These are phyloP conservation scores for Nannizziopsis arthrosporioides DNA, from an alignment of 2,329 filamentous ascomycete genomes.

Conservation along the genomic window DNA sequence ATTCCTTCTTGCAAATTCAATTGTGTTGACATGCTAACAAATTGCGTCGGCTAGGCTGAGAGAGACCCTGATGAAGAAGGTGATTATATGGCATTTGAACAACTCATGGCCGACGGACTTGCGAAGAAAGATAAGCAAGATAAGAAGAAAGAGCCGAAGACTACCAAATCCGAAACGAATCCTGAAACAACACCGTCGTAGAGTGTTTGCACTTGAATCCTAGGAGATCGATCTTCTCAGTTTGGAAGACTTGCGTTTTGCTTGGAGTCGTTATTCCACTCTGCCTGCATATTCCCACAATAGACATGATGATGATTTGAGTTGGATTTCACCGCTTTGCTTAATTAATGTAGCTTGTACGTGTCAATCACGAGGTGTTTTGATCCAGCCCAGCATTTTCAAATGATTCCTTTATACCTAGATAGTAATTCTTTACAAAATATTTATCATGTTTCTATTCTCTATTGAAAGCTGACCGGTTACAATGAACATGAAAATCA, in stretches of 20 bases:
- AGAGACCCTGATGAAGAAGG: slow-evolving; percentile 92
- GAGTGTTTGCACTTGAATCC: background rate
- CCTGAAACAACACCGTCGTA: slow-evolving; percentile 1
- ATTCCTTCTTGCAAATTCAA: background rate
- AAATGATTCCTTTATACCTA: background rate
- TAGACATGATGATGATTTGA: slow-evolving; percentile 4
- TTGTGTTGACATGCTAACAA: slow-evolving; percentile 12
- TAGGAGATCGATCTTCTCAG: background rate
- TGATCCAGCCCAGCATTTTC: background rate
- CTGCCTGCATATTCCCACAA: slow-evolving; percentile 5
- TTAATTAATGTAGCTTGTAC: background rate
- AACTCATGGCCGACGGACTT: slow-evolving; percentile 90
- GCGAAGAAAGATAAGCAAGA: slow-evolving; percentile 84
- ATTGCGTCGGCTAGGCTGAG: slow-evolving; percentile 50
- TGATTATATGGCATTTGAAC: slow-evolving; percentile 97
- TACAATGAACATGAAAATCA: background rate
- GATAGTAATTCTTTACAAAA: background rate
- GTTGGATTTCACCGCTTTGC: background rate
- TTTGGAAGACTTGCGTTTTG: background rate
- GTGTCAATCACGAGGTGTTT: background rate
- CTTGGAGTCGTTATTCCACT: background rate
- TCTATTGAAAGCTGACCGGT: background rate
- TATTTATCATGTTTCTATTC: background rate
- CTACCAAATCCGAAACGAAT: slow-evolving; percentile 22
- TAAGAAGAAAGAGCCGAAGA: slow-evolving; percentile 41